Percentiles rank a stretch among this genome's conserved stretches.
phyloP scores from a whole-genome alignment of 805 yeast species.

The Hanseniaspora jakobsenii region DNA sequence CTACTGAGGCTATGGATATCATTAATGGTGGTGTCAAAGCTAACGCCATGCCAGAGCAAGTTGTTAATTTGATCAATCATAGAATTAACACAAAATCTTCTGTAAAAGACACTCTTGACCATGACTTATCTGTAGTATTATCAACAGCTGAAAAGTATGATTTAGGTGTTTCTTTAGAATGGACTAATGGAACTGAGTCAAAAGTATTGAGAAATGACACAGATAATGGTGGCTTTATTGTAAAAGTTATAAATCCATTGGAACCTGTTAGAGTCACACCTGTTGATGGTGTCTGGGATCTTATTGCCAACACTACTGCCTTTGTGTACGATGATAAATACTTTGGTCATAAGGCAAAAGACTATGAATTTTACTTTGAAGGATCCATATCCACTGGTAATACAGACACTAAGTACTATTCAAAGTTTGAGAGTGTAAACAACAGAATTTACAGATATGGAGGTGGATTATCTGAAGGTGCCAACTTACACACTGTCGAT shows the following conservation, averaged over 20 bases:
- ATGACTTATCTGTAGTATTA: conserved; percentile 20
- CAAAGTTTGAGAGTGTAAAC: conserved; percentile 16
- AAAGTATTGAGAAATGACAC: conserved; percentile 14
- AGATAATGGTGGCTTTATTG: conserved; percentile 19
- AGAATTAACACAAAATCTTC: conserved; percentile 43
- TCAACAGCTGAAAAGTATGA: conserved; percentile 17
- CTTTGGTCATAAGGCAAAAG: conserved; percentile 8
- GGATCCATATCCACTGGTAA: conserved; percentile 17
- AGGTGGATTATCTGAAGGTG: conserved; percentile 14
- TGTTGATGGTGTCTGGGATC: conserved; percentile 37
- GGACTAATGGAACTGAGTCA: conserved; percentile 16
- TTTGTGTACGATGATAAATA: conserved; percentile 41
- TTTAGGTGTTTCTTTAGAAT: conserved; percentile 16
- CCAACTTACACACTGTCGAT: conserved; percentile 18
- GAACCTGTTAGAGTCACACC: conserved; percentile 48
- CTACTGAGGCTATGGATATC: conserved; percentile 52
- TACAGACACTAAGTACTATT: conserved; percentile 18
- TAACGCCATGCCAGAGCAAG: conserved; percentile 56
- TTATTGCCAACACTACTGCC: conserved; percentile 48
- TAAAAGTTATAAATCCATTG: conserved; percentile 25
- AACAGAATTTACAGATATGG: conserved; percentile 18
- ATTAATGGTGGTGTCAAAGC: conserved; percentile 54
- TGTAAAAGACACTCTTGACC: conserved; percentile 30
- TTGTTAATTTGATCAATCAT: conserved; percentile 40
- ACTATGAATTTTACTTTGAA: conserved; percentile 15